Evolutionary conservation across 306 rosid genomes (phyloP).

Genomic region (Morella rubra): DNA sequence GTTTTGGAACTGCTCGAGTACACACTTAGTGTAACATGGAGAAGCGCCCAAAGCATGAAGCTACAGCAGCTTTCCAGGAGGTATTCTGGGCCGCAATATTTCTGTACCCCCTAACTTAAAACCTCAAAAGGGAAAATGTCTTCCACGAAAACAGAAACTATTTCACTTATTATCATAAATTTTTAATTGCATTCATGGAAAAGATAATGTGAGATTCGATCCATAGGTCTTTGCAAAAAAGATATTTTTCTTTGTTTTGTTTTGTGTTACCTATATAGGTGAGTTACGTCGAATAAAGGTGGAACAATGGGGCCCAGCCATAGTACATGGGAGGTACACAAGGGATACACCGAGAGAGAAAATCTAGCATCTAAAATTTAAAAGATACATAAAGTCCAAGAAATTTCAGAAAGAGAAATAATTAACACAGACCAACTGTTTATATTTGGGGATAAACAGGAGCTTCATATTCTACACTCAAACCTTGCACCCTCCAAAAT

Average conservation of each 20-base stretch:
- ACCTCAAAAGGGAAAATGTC: not conserved
- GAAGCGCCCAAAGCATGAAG: not conserved
- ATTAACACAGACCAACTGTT: not conserved
- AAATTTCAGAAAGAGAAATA: not conserved
- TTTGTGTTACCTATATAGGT: too few relatives aligned
- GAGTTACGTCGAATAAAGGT: not conserved
- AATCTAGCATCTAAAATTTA: not conserved
- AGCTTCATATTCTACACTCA: not conserved
- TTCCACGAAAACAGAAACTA: not conserved
- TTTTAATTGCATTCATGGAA: not conserved
- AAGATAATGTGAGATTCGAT: not conserved
- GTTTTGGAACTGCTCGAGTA: too few relatives aligned
- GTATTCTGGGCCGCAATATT: not conserved
- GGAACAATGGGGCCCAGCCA: not conserved
- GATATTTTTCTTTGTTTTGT: too few relatives aligned
- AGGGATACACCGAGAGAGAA: not conserved
- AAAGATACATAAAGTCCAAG: not conserved
- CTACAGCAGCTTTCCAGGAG: not conserved
- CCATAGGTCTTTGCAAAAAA: not conserved
- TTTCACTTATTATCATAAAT: not conserved
- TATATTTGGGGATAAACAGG: not conserved
- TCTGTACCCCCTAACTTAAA: not conserved
- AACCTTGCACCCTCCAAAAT: not conserved
- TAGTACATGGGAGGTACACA: not conserved
- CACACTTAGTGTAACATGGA: too few relatives aligned